Evolutionary conservation across 768 basidiomycete species (phyloP), one percentile per base, ranked within the genome.

Genomic region (Hygrocybe punicea): DNA sequence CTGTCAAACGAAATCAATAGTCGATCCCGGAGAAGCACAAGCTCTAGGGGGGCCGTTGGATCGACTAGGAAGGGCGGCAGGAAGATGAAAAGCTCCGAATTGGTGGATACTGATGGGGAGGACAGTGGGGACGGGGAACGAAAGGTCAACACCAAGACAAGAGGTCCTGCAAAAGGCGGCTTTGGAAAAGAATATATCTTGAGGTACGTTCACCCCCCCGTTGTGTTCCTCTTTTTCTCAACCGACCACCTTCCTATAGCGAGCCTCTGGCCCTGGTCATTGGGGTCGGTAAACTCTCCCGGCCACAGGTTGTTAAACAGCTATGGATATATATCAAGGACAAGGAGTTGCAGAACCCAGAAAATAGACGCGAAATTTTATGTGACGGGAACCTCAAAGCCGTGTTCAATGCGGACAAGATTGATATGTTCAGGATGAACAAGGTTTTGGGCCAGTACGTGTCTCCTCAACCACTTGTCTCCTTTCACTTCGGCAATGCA

Each of bases 341-440:
- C 13, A 81, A 91, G 56, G 78, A 84, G 25, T 76, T 95, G 45
- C 93, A 98, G 73, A 94, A 98, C 67, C 91, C 92, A 5, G 69
- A 67, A 1, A 91, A 96, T 71, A 88, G 79, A 71, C 83, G 84
- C 55, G 91, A 91, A 69, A 97, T 98, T 59, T 61, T 93, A 2
- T 95, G 93, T 65, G 93, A 98, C 69, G 75, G 79, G 16, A 76
- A 71, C 16, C 67, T 97, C 62, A 81, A 79, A 64, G 83, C 85
- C 6, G 82, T 96, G 19, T 96, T 98, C 69, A 81, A 81, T 56
- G 80, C 82, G 11, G 89, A 92, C 61, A 89, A 84, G 69, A 83
- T 97, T 56, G 85, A 91, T 72, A 95, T 95, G 92, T 95, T 96
- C 75, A 84, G 79, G 62, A 96, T 96, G 93, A 96, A 95, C 79